Percentiles rank a stretch among this genome's conserved stretches.
phyloP scores from a whole-genome alignment of 2,329 filamentous ascomycete genomes.

The Nothophaeocryptopus gaeumannii region DNA sequence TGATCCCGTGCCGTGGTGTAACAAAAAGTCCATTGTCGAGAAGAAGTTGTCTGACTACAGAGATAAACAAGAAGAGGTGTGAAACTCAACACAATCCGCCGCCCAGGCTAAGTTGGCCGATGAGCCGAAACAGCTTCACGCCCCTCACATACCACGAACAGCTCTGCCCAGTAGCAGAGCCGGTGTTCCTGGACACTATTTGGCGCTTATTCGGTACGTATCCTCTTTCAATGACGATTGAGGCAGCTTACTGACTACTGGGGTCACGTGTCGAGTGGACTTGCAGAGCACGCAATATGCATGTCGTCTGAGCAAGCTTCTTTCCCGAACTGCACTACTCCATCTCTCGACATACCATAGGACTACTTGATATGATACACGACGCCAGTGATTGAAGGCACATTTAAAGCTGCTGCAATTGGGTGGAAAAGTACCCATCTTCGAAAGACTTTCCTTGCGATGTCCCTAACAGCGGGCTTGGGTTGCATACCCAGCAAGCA shows the following conservation, averaged over 20 bases:
- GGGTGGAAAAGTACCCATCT: neutral
- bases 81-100: neutral
- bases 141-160: slow-evolving; percentile 4
- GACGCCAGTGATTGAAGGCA: neutral
- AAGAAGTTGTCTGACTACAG: too few species aligned
- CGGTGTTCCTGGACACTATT: slow-evolving; percentile 3
- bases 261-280: slow-evolving; percentile 8
- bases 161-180: slow-evolving; percentile 8
- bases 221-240: slow-evolving; percentile 1
- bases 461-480: neutral
- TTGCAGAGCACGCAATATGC: slow-evolving; percentile 16
- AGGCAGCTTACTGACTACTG: neutral
- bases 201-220: slow-evolving; percentile 4
- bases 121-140: slow-evolving; percentile 5
- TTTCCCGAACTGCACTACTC: neutral
- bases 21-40: too few species aligned
- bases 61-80: neutral
- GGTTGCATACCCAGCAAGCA: too few species aligned
- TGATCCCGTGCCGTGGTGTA: neutral
- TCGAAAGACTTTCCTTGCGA: neutral
- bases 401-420: neutral
- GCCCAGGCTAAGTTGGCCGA: neutral
- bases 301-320: slow-evolving; percentile 4
- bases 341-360: neutral
- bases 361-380: neutral